Evolutionary conservation across 78 protist species (phyloP), one percentile per base, ranked within the genome.

Genomic region (Dictyostelium capitatum): DNA sequence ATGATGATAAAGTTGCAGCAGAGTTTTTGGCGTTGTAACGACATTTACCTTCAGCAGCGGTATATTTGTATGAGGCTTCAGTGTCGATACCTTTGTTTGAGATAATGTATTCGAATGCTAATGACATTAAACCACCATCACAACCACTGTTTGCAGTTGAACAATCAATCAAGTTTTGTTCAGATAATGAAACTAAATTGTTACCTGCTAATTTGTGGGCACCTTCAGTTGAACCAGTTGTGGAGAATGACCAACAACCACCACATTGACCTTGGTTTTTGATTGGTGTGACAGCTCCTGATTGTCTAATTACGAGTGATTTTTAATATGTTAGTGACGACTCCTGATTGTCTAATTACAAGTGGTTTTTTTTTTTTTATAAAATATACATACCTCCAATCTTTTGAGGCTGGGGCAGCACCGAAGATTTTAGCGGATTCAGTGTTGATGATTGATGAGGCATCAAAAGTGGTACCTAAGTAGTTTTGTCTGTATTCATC

Each of bases 11-110:
- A 20, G 51, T 41, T 19, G 81, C 84, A 87, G 57, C 93, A 20
- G 10, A 0, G n/a, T 74, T 77, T 23, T 11, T 12, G 7, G 11
- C 2, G 41, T 87, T 77, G 50, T 37, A 77, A 23, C 7, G 3
- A 51, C 93, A 87, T 11, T 91, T 20, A 15, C 74, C 72, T 4
- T 51, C 20, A 3, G 6, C 65, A 43, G 80, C 96, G 11, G 46
- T 73, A 98, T 97, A 98, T 51, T 97, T 97, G 95, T 98, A 97
- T 48, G 41, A 28, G 25, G 87, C 46, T 95, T 97, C 98, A 15
- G 97, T 96, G 28, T 57, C 91, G 75, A 97, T 79, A 20, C 95
- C 96, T 17, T 77, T 77, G 75, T 82, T 89, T 9, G 47, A 2
- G 20, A 57, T 74, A 59, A 97, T 53, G 90, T 79, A 98, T 78